Percentiles rank a stretch among this genome's conserved stretches.
These are phyloP conservation scores for Vigna trinervia DNA, from an alignment of 306 rosid species.

Conservation along the genomic window DNA sequence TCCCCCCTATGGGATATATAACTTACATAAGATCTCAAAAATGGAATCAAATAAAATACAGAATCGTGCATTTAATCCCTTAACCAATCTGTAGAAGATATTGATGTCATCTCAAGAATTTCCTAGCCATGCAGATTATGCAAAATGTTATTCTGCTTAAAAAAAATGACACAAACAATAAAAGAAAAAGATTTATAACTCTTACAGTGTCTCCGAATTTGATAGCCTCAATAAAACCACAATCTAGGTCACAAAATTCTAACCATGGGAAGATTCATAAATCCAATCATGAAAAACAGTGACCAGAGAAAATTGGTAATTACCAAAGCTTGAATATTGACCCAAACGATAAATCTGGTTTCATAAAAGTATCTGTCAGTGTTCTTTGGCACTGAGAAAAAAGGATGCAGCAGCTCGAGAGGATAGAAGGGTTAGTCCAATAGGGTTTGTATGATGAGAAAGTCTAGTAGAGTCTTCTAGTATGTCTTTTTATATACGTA, in stretches of 20 bases:
- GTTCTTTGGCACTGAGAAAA: not conserved
- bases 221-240: conserved; percentile 14
- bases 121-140: conserved; percentile 34
- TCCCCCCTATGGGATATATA: conserved; percentile 1
- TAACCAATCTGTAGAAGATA: conserved; percentile 30
- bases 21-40: conserved; percentile 22
- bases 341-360: conserved; percentile 29
- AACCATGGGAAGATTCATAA: conserved; percentile 20
- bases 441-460: conserved; percentile 27
- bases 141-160: conserved; percentile 25
- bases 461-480: conserved; percentile 22
- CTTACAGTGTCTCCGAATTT: not conserved
- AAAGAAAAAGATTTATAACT: conserved; percentile 8
- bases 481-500: conserved; percentile 7
- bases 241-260: conserved; percentile 21
- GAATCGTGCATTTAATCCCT: conserved; percentile 9
- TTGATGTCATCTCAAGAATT: conserved; percentile 25
- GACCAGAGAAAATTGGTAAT: conserved; percentile 10
- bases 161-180: conserved; percentile 24
- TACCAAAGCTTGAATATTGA: conserved; percentile 29
- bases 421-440: conserved; percentile 13
- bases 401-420: not conserved
- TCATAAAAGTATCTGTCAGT: not conserved
- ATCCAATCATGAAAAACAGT: not conserved
- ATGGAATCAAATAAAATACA: conserved; percentile 25